Base-by-base conservation (phyloP, 257 asterid genomes). In the Fraxinus anomala region DNA sequence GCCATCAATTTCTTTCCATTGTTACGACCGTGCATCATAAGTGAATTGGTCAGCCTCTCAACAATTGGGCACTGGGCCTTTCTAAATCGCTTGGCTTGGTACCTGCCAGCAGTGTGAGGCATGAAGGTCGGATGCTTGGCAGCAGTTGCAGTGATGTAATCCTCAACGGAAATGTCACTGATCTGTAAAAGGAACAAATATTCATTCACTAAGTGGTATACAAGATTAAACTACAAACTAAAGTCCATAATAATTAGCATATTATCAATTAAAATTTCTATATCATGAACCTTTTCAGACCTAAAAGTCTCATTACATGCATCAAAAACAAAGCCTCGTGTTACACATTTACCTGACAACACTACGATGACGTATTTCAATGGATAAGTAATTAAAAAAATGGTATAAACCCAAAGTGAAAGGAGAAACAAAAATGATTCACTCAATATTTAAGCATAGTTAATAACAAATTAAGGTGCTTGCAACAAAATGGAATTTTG, bases 21-120 rank as follows among this genome's bases (percentile, higher is more conserved):
- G 69, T 63, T 63, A 63, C 69, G 69, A 4, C 69, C 69, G 9
- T 63, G 69, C 69, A 63, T 63, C 69, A 63, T 63, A 19, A 63
- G 36, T 63, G 69, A 63, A 14, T 63, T 63, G 69, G 69, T 63
- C 31, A 63, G 69, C 69, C 69, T 63, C 69, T 63, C 69, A 11
- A 63, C 69, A 63, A 63, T 63, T 26, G 69, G 69, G 69, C 69
- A 63, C 34, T 63, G 69, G 17, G 69, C 69, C 69, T 63, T 63
- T 31, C 69, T 63, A 26, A 63, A 63, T 13, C 69, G 2, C 33
- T 26, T 63, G 69, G 69, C 69, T 63, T 63, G 69, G 69, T 63
- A 63, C 69, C 69, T 63, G 6, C 69, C 69, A 63, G 69, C 69
- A 63, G 69, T 63, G 69, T 63, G 69, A 63, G 69, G 69, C 69